Conservation (phyloP, 257 asterid genomes). For the Nicotiana obtusifolia region DNA sequence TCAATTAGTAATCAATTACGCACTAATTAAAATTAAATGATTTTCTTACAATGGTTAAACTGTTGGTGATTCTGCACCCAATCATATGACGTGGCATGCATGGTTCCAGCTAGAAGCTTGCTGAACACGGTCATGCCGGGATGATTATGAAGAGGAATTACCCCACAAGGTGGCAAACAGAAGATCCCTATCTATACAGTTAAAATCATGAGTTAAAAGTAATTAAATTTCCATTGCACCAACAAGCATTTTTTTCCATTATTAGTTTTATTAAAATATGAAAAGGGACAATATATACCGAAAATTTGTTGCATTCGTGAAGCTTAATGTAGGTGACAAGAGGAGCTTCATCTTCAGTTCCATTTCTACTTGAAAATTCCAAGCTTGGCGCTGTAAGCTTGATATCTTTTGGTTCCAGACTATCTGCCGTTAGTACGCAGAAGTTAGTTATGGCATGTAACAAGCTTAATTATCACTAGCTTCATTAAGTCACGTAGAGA, state of each 20-base stretch:
- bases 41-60: neutral
- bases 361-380: neutral
- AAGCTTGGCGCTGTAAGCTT: conserved; percentile 10
- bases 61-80: conserved; percentile 22
- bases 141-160: conserved; percentile 43
- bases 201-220: neutral
- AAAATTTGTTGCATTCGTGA: conserved; percentile 16
- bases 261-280: neutral
- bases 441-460: neutral
- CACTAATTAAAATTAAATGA: neutral
- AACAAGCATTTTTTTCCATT: neutral
- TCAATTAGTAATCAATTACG: neutral
- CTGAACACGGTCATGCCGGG: conserved; percentile 37
- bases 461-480: neutral
- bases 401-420: conserved; percentile 13
- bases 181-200: conserved; percentile 26
- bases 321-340: conserved; percentile 16
- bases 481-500: neutral
- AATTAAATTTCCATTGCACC: neutral
- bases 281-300: conserved; percentile 5
- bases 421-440: neutral
- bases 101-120: conserved; percentile 29
- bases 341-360: conserved; percentile 1
- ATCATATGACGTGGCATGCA: conserved; percentile 32
- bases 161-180: conserved; percentile 27